These are phyloP conservation scores for Lasiodiplodia theobromae DNA, from an alignment of 2,329 filamentous ascomycete genomes.

Conservation along the genomic window DNA sequence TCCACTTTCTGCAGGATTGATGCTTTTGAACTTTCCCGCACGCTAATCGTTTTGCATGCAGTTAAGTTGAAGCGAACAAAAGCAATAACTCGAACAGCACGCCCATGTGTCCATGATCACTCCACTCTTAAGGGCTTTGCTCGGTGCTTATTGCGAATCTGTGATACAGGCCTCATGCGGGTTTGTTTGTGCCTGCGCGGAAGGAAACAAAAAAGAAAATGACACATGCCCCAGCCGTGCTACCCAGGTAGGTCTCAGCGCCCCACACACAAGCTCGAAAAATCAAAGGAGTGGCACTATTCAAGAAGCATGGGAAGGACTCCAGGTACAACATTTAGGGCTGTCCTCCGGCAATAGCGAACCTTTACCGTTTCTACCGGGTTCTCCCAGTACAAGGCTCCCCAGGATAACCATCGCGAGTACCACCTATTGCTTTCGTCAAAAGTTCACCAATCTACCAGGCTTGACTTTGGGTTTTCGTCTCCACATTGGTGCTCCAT, in stretches of 20 bases:
- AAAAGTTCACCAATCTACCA: no score
- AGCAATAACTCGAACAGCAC: neutral
- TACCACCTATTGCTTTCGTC: neutral
- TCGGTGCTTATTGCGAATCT: neutral
- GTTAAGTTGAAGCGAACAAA: neutral
- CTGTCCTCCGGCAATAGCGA: neutral
- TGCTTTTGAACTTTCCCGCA: neutral
- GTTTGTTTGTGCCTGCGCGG: neutral
- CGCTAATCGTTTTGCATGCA: conserved; percentile 2
- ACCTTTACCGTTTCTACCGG: neutral
- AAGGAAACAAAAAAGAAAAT: neutral
- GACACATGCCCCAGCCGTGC: conserved; percentile 1
- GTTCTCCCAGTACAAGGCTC: neutral
- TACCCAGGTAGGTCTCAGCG: conserved; percentile 18
- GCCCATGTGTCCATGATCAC: neutral
- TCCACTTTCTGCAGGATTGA: neutral
- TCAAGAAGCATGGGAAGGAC: conserved; percentile 9
- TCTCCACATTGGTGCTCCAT: neutral
- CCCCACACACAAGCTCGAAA: neutral
- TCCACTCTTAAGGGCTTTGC: neutral
- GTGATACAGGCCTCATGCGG: neutral
- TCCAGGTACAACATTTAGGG: neutral
- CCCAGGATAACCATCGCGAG: neutral
- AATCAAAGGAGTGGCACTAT: neutral
- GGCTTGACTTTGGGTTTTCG: neutral